These are phyloP conservation scores for Rutstroemia sp. DNA, from an alignment of 2,329 filamentous ascomycete species.

Conservation along the genomic window DNA sequence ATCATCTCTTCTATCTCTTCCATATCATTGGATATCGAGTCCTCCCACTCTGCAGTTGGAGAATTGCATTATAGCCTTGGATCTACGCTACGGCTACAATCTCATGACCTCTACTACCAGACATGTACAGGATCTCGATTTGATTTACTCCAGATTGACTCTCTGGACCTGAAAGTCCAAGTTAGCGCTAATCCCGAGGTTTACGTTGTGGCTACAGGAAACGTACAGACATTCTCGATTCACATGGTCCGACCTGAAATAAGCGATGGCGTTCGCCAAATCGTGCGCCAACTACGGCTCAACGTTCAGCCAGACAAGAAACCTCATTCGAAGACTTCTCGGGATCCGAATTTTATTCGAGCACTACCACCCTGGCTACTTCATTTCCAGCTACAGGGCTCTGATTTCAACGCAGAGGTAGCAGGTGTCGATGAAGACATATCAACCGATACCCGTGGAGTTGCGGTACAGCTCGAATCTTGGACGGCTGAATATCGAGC, in stretches of 20 bases:
- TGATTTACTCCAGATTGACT: slow-evolving; percentile 81
- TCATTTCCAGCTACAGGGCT: slow-evolving; percentile 76
- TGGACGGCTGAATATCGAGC: slow-evolving; percentile 87
- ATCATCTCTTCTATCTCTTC: slow-evolving; percentile 95
- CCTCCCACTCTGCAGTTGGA: slow-evolving; percentile 81
- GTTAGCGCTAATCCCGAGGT: slow-evolving; percentile 80
- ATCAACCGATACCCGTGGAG: slow-evolving; percentile 71
- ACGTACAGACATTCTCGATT: slow-evolving; percentile 77
- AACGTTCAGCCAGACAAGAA: slow-evolving; percentile 60
- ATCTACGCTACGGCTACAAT: slow-evolving; percentile 74
- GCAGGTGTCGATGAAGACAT: slow-evolving; percentile 82
- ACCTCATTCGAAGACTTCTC: slow-evolving; percentile 39
- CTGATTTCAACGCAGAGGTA: slow-evolving; percentile 83
- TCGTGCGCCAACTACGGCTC: slow-evolving; percentile 73
- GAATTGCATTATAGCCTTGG: slow-evolving; percentile 82
- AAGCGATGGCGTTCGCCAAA: slow-evolving; percentile 84
- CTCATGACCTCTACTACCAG: slow-evolving; percentile 91
- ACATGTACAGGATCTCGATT: slow-evolving; percentile 76
- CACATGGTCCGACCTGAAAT: slow-evolving; percentile 91
- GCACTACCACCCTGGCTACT: slow-evolving; percentile 77
- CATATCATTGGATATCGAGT: slow-evolving; percentile 86
- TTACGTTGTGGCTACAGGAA: slow-evolving; percentile 71
- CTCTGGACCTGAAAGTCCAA: slow-evolving; percentile 78
- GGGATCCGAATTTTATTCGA: slow-evolving; percentile 64
- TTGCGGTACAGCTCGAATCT: slow-evolving; percentile 79